Evolutionary conservation across 1,284 basidiomycete genomes (phyloP).

Genomic region (Schizophyllum commune): DNA sequence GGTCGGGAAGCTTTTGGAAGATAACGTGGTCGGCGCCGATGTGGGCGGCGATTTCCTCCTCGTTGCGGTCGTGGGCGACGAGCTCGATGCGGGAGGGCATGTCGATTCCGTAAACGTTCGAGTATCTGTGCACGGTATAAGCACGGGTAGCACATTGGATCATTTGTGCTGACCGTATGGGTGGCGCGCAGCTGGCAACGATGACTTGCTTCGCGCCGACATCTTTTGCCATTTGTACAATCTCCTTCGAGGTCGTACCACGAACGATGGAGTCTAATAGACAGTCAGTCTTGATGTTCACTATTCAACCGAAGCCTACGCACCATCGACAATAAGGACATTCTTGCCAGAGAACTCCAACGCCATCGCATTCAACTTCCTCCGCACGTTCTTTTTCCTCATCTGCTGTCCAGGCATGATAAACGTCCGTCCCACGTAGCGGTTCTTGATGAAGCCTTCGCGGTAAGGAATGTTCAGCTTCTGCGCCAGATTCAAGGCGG

Average conservation of each 20-base stretch:
- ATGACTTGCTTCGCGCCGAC: slow-evolving; percentile 98
- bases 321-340: slow-evolving; percentile 94
- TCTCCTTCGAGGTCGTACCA: slow-evolving; percentile 98
- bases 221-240: slow-evolving; percentile 99
- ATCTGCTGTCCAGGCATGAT: slow-evolving; percentile 99
- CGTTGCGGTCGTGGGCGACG: slow-evolving; percentile 81
- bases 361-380: slow-evolving; percentile 99
- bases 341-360: slow-evolving; percentile 92
- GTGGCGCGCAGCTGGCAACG: slow-evolving; percentile 95
- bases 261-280: slow-evolving; percentile 98
- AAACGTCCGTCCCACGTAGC: slow-evolving; percentile 97
- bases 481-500: slow-evolving; percentile 93
- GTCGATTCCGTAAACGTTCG: slow-evolving; percentile 99
- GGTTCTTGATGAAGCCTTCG: slow-evolving; percentile 98
- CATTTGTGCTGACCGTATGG: slow-evolving; percentile 59
- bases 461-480: slow-evolving; percentile 88
- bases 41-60: slow-evolving; percentile 68
- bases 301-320: slow-evolving; percentile 13
- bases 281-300: slow-evolving; percentile 4
- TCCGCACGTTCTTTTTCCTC: slow-evolving; percentile 90
- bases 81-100: slow-evolving; percentile 96
- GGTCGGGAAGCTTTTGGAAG: slow-evolving; percentile 92
- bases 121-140: slow-evolving; percentile 43
- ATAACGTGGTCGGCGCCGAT: slow-evolving; percentile 98
- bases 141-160: not conserved